Evolutionary conservation across 2,329 filamentous ascomycete genomes (phyloP).

Genomic region (Parastagonospora avenae): DNA sequence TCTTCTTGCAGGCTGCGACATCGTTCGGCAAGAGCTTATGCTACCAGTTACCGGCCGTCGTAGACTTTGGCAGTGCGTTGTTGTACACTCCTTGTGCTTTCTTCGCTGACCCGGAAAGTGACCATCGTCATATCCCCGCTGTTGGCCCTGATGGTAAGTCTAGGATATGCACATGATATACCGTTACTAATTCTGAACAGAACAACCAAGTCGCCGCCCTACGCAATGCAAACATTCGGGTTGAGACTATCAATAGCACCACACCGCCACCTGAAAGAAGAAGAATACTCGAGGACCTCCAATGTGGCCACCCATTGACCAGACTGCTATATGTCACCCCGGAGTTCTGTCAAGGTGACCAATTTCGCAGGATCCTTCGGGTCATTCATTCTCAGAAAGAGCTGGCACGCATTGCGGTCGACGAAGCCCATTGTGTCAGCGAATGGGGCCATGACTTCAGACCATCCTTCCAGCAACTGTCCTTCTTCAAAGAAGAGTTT

Average conservation of each 20-base stretch:
- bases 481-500: constrained; percentile 82
- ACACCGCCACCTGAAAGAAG: constrained; percentile 69
- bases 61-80: constrained; percentile 79
- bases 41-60: constrained; percentile 87
- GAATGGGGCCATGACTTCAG: constrained; percentile 99
- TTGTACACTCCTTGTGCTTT: neutral
- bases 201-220: constrained; percentile 91
- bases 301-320: constrained; percentile 82
- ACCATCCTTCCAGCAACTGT: constrained; percentile 85
- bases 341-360: constrained; percentile 78
- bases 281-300: constrained; percentile 77
- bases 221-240: constrained; percentile 73
- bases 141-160: constrained; percentile 81
- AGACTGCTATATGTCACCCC: constrained; percentile 92
- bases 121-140: constrained; percentile 90
- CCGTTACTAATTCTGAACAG: constrained; percentile 50
- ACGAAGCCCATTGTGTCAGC: constrained; percentile 96
- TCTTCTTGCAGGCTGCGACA: constrained; percentile 89
- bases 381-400: constrained; percentile 80
- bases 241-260: constrained; percentile 85
- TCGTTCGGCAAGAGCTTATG: constrained; percentile 93
- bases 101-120: constrained; percentile 57
- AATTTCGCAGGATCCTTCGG: constrained; percentile 75
- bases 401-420: constrained; percentile 85
- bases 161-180: neutral